Conservation (phyloP, 768 basidiomycete species). For the Boletus rubescentipes region DNA sequence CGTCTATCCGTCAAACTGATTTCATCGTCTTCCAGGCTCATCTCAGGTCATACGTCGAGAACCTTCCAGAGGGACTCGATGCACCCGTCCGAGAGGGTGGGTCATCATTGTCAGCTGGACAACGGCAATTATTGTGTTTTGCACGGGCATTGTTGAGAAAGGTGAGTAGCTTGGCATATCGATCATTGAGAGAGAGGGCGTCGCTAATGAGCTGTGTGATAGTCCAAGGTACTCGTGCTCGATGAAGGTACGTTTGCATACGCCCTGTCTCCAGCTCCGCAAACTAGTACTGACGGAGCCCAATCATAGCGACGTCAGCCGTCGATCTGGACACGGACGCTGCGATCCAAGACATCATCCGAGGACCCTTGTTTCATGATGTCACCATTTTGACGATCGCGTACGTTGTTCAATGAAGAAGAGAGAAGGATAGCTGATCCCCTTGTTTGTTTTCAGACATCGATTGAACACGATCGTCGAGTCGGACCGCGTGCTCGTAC, state of each 20-base stretch:
- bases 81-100: slow-evolving; percentile 74
- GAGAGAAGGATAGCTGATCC: background rate
- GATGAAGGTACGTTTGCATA: slow-evolving; percentile 71
- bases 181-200: background rate
- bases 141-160: slow-evolving; percentile 79
- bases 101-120: slow-evolving; percentile 79
- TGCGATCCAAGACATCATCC: slow-evolving; percentile 83
- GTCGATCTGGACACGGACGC: slow-evolving; percentile 88
- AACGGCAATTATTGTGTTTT: slow-evolving; percentile 85
- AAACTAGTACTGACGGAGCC: background rate
- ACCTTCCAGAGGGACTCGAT: slow-evolving; percentile 66
- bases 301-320: slow-evolving; percentile 63
- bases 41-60: slow-evolving; percentile 65
- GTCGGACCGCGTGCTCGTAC: slow-evolving; percentile 76
- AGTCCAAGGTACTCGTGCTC: slow-evolving; percentile 83
- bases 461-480: slow-evolving; percentile 80
- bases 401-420: slow-evolving; percentile 38
- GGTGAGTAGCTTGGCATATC: slow-evolving; percentile 34
- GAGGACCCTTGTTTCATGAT: slow-evolving; percentile 70
- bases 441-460: slow-evolving; percentile 46
- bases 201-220: background rate
- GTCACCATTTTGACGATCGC: slow-evolving; percentile 87
- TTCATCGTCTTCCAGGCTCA: slow-evolving; percentile 46
- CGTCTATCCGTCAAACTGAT: background rate
- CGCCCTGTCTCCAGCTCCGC: background rate